These are phyloP conservation scores for Erysimum cheiranthoides DNA, from an alignment of 345 rosid genomes.

Conservation along the genomic window DNA sequence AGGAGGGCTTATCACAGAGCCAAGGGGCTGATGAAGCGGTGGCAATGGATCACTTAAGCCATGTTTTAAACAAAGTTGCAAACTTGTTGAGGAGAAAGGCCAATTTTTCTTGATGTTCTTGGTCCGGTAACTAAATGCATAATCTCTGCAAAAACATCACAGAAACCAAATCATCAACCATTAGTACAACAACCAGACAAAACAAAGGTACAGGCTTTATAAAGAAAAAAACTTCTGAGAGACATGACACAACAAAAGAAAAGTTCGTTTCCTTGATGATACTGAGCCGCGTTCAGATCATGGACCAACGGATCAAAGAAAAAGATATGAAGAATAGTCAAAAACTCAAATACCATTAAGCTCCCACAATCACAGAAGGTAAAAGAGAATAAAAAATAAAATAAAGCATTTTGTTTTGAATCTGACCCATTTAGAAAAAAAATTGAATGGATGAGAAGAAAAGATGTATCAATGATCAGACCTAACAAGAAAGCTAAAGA, in stretches of 20 bases:
- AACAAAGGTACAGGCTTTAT: constrained; percentile 28
- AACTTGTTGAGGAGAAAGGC: constrained; percentile 81
- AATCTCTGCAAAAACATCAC: constrained; percentile 69
- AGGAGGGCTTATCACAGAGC: constrained; percentile 28
- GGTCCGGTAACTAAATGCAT: constrained; percentile 72
- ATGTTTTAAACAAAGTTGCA: constrained; percentile 87
- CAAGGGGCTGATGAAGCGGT: constrained; percentile 76
- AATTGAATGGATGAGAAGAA: constrained; percentile 44
- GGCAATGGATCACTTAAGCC: constrained; percentile 87
- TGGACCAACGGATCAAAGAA: constrained; percentile 44
- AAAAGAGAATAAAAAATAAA: neutral
- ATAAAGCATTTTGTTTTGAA: constrained; percentile 38
- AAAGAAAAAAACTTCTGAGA: constrained; percentile 27
- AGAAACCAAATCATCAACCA: constrained; percentile 8
- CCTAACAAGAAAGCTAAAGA: constrained; percentile 34
- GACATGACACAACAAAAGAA: constrained; percentile 39
- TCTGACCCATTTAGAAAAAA: constrained; percentile 56
- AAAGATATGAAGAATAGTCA: constrained; percentile 26
- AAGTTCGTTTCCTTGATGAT: constrained; percentile 32
- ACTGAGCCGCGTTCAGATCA: constrained; percentile 38
- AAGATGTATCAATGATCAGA: constrained; percentile 23
- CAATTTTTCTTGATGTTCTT: constrained; percentile 85
- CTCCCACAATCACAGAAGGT: constrained; percentile 19
- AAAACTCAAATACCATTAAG: constrained; percentile 10
- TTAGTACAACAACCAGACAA: constrained; percentile 31